These are phyloP conservation scores for Sistotremastrum niveocremeum DNA, from an alignment of 768 basidiomycete genomes.

Conservation along the genomic window DNA sequence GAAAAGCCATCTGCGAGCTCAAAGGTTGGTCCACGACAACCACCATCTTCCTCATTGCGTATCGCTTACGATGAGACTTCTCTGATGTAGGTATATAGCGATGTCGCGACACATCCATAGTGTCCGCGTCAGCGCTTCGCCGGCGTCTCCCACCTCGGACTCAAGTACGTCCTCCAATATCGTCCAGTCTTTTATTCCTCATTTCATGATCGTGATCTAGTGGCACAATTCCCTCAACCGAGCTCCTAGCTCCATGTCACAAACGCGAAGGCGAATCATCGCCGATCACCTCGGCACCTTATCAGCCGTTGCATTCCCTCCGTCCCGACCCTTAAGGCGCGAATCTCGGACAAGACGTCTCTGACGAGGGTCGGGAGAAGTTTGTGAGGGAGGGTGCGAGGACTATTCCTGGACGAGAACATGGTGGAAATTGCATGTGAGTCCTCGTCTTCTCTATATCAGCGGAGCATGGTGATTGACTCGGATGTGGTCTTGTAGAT, in stretches of 20 bases:
- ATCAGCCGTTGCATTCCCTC: conserved; percentile 55
- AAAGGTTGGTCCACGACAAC: conserved; percentile 37
- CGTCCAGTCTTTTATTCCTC: not conserved
- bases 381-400: conserved; percentile 55
- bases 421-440: conserved; percentile 64
- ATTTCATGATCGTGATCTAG: conserved; percentile 4
- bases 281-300: conserved; percentile 34
- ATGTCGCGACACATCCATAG: conserved; percentile 67
- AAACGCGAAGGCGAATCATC: conserved; percentile 54
- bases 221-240: conserved; percentile 63
- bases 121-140: conserved; percentile 69
- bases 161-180: conserved; percentile 29
- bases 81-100: conserved; percentile 55
- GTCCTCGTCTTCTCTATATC: conserved; percentile 10
- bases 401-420: conserved; percentile 65
- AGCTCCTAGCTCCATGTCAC: conserved; percentile 68
- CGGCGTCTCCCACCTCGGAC: conserved; percentile 62
- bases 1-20: conserved; percentile 75
- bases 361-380: conserved; percentile 31
- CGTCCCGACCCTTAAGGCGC: conserved; percentile 42
- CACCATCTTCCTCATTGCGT: not conserved
- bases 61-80: not conserved
- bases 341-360: conserved; percentile 57
- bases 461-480: too few species aligned
- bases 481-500: conserved; percentile 28